Conservation (phyloP, 169 alveolate genomes). For the Neospora caninum region DNA sequence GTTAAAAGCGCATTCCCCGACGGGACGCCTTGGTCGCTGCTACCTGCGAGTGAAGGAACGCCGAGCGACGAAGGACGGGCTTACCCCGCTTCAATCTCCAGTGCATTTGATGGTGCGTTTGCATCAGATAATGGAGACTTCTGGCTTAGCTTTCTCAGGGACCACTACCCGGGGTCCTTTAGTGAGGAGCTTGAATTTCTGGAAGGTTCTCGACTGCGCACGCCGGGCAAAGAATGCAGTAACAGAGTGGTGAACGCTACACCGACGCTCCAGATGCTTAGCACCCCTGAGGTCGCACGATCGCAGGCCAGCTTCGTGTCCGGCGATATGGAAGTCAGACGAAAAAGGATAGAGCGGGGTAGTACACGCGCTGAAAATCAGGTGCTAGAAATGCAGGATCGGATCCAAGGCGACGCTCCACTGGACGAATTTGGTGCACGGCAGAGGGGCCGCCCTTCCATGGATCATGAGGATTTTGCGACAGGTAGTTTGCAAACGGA, state of each 20-base stretch:
- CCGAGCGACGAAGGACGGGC: no score
- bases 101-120: background rate
- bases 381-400: background rate
- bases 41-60: no score
- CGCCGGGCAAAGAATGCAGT: background rate
- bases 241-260: background rate
- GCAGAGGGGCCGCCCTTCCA: background rate
- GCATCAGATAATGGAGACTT: background rate
- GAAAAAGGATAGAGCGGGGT: background rate
- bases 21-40: no score
- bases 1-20: no score
- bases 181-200: slow-evolving; percentile 11
- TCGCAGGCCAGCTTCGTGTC: background rate
- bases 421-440: background rate
- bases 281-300: background rate
- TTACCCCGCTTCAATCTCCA: background rate
- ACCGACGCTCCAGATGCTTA: background rate
- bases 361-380: background rate
- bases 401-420: background rate
- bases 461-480: background rate
- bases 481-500: background rate
- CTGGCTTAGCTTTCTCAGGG: background rate
- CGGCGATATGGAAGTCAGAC: background rate
- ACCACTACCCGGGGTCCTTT: background rate
- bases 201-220: background rate